Evolutionary conservation across 179 eudicot species (phyloP), one percentile per base, ranked within the genome.

Genomic region (Nepenthes alata): DNA sequence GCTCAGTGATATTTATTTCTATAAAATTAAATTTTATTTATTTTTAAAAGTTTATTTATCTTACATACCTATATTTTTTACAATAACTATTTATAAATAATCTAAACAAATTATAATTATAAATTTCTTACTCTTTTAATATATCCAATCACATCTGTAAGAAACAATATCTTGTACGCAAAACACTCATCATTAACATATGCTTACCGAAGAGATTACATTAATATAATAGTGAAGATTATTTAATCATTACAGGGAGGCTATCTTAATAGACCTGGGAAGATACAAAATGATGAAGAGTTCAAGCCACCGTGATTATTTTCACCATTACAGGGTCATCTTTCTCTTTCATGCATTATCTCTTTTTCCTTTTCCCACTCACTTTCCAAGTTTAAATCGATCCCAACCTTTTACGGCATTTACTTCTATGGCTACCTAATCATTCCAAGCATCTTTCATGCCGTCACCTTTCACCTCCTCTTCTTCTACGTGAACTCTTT

Each of bases 351-450:
- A 13, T 11, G 4, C 13, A 50, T 11, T 11, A 10, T n/a, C 53
- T 50, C 48, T 41, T 59, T 59, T 53, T 57, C 57, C 64, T 55
- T 56, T 51, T 37, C 10, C 37, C 57, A 25, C 25, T 25, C 25
- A 25, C 25, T 25, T 25, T 25, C 25, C 25, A 25, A 25, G 25
- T 25, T 25, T 25, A 25, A 25, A 25, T 25, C 25, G 25, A 25
- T 25, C 25, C 25, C 25, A 25, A 25, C 37, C 56, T 60, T 35
- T 57, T 53, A 65, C 58, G 64, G 67, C 53, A 61, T 25, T 37
- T 39, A 47, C 47, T 57, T 13, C 63, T 63, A 70, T 70, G 66
- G 72, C 74, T 49, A 65, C 69, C 70, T 69, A 69, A 74, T 65
- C 63, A 71, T 65, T 71, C 78, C 64, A 53, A 53, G n/a, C 71